phyloP scores from a whole-genome alignment of 495 filamentous ascomycete genomes.

The Chaetomium cochliodes region DNA sequence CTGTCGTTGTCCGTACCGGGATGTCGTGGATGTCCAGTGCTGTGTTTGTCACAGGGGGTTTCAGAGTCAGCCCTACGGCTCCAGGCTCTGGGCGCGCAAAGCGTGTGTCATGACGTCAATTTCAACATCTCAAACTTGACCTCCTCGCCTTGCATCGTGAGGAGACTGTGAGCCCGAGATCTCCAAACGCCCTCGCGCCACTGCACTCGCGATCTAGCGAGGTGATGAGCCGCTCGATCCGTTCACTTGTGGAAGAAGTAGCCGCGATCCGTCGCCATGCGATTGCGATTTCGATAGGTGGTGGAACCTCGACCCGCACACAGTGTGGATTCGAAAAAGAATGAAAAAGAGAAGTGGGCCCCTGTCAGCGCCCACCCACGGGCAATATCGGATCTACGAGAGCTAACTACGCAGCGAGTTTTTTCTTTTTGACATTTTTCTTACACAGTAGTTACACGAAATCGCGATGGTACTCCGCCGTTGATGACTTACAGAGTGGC shows the following conservation, averaged over 20 bases:
- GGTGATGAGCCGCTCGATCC: neutral
- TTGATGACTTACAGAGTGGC: no score
- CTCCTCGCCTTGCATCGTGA: neutral
- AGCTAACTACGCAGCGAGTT: no score
- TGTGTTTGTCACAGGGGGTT: neutral
- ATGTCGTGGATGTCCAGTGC: neutral
- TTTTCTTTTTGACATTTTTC: no score
- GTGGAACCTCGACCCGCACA: neutral
- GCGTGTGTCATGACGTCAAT: conserved; percentile 18
- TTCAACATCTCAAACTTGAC: neutral
- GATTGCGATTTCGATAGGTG: neutral
- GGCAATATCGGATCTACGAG: no score
- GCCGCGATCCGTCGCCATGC: neutral
- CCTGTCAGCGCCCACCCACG: no score
- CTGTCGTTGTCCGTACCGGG: neutral
- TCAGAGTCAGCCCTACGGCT: conserved; percentile 13
- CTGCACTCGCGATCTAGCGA: neutral
- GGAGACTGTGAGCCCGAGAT: neutral
- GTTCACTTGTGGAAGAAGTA: neutral
- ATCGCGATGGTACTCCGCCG: no score
- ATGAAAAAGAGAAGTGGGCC: neutral
- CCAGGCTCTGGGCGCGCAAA: neutral
- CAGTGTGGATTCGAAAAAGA: neutral
- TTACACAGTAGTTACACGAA: no score
- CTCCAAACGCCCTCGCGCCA: neutral